Evolutionary conservation across 257 asterid genomes (phyloP), one percentile per base, ranked within the genome.

Genomic region (Solanum virginianum): DNA sequence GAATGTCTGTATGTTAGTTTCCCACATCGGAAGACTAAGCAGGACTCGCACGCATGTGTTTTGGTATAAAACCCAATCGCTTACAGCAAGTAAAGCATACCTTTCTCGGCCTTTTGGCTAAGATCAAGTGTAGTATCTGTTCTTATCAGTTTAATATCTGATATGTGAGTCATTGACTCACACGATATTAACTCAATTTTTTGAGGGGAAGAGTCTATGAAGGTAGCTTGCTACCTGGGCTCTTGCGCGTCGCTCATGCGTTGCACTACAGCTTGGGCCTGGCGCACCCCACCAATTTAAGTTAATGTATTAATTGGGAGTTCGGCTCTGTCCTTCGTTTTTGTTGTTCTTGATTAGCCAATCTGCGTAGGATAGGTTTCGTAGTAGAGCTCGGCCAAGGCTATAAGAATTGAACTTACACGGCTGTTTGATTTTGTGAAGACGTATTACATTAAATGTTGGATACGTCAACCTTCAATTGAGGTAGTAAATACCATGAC

Each of bases 31-130:
- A 11, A 16, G 8, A 39, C 10, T n/a, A 72, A 72, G 39, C 36
- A 45, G 13, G 13, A 45, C 4, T 6, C 3, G 20, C 12, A n/a
- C 7, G n/a, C 57, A n/a, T 12, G 7, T 13, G 4, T 13, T 13
- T 47, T 72, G 57, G 12, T 0, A 72, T 45, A 45, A 72, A 72
- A 45, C 0, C 81, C 39, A n/a, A 7, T 16, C 32, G 14, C 41
- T 72, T 12, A 0, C 4, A 3, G 0, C 1, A 0, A 0, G 0
- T 0, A 0, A 51, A 8, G 82, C 91, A 90, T 90, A 89, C 89
- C 92, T 91, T 91, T 91, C 91, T 91, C 89, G 86, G 93, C 89
- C 92, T 87, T 89, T 88, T 85, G 92, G 91, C 92, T 89, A 89
- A 89, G 92, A 91, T 91, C 91, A 91, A 89, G 89, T 88, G 91